Evolutionary conservation across 2,329 filamentous ascomycete genomes (phyloP), one percentile per base, ranked within the genome.

Genomic region (Microthyrium microscopicum): DNA sequence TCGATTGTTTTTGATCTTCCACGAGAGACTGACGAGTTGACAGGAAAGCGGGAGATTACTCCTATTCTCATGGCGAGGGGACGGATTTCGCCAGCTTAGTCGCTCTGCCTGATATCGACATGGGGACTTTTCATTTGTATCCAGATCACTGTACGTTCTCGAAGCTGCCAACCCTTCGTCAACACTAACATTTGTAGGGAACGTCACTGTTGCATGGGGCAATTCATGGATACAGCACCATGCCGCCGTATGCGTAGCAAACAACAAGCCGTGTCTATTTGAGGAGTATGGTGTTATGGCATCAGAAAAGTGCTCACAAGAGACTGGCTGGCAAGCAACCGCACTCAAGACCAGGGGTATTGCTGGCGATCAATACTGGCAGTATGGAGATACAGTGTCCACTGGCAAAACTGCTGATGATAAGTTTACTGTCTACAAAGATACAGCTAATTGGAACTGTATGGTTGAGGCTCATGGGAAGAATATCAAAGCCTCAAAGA

Each of bases 111-210:
- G 66, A 62, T 13, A 56, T 72, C 8, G 67, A 70, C 44, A 71
- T 69, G 44, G 68, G 59, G 9, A 65, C 62, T 3, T 61, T 68
- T 43, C 65, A 70, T 41, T 46, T 67, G 9, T 70, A 68, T 40
- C 61, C 62, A 0, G 46, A 49, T 16, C 51, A 50, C 36, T 68
- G 62, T 60, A 40, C 42, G 21, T 51, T 24, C 18, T 49, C 18
- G 7, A 13, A 12, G 6, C 25, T 20, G 22, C 19, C 22, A n/a
- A n/a, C 12, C 4, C n/a, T 27, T 9, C 13, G 6, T 22, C 11
- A 21, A 15, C 13, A 20, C 15, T 36, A 34, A 37, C 5, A 29
- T 22, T 9, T 11, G 15, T 18, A 39, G 48, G 40, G 44, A 18
- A 20, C 19, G 26, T 50, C 3, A 42, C 42, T n/a, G 46, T 55